These are phyloP conservation scores for Colletotrichum sp. DNA, from an alignment of 2,329 filamentous ascomycete genomes.

Conservation along the genomic window DNA sequence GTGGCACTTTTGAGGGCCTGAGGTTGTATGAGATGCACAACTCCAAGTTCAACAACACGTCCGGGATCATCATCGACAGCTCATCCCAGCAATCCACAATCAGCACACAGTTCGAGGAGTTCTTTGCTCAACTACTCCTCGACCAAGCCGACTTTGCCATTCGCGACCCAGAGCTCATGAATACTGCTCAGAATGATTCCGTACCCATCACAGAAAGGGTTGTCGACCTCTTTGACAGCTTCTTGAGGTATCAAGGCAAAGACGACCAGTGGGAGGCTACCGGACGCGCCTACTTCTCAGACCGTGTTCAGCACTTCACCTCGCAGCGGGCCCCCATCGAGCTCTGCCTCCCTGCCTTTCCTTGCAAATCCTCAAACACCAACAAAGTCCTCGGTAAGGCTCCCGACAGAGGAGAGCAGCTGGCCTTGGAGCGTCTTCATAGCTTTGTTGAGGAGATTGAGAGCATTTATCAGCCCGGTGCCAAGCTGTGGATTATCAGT, in stretches of 20 bases:
- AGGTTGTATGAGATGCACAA: constrained; percentile 8
- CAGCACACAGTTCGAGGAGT: neutral
- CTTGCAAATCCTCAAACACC: constrained; percentile 42
- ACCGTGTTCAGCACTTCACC: constrained; percentile 27
- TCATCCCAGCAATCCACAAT: neutral
- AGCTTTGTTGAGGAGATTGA: constrained; percentile 32
- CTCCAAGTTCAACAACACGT: neutral
- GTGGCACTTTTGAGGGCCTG: neutral
- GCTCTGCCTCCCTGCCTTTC: constrained; percentile 41
- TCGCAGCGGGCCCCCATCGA: constrained; percentile 25
- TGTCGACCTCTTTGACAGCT: constrained; percentile 26
- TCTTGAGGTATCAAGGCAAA: constrained; percentile 25
- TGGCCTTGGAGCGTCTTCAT: constrained; percentile 35
- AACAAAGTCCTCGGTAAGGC: constrained; percentile 34
- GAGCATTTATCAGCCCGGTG: constrained; percentile 35
- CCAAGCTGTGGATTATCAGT: constrained; percentile 39
- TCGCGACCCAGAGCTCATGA: neutral
- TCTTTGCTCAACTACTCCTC: constrained; percentile 8
- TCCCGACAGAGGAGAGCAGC: constrained; percentile 38
- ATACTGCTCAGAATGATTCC: neutral
- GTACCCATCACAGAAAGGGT: neutral
- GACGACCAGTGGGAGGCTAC: constrained; percentile 26
- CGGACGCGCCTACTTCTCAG: constrained; percentile 26
- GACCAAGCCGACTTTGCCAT: constrained; percentile 16
- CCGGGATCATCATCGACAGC: neutral